Conservation (phyloP, 208 protist species). For the Leishmania arabica region DNA sequence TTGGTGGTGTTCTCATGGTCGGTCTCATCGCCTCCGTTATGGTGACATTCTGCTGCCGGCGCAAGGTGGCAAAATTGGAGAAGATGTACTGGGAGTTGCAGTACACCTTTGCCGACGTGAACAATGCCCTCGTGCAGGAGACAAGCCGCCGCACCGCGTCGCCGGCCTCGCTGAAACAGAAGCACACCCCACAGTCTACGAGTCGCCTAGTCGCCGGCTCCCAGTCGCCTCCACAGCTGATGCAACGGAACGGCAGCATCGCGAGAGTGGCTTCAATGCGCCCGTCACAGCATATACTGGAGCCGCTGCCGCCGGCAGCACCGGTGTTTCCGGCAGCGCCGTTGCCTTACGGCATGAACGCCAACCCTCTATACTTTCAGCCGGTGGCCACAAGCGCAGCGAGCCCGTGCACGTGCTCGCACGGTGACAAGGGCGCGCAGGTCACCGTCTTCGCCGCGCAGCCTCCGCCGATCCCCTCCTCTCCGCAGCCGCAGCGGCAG, state of each 20-base stretch:
- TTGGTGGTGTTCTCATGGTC: slow-evolving; percentile 17
- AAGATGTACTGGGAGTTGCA: slow-evolving; percentile 29
- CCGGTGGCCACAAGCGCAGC: neutral
- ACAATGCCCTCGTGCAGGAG: slow-evolving; percentile 15
- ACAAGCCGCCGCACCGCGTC: slow-evolving; percentile 2
- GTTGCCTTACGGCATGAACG: neutral
- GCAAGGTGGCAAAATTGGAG: slow-evolving; percentile 16
- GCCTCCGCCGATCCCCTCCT: neutral
- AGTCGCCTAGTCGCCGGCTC: neutral
- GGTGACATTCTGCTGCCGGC: slow-evolving; percentile 22
- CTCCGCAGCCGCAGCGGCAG: neutral
- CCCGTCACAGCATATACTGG: neutral
- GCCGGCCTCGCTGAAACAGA: neutral
- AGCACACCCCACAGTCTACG: neutral
- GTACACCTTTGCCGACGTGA: slow-evolving; percentile 23
- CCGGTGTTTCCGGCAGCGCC: neutral
- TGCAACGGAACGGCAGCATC: slow-evolving; percentile 7
- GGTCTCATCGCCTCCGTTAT: slow-evolving; percentile 16
- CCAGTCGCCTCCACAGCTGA: neutral
- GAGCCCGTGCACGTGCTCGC: neutral
- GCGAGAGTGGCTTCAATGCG: neutral
- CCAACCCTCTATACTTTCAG: neutral
- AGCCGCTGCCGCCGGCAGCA: slow-evolving; percentile 6
- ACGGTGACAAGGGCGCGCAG: neutral
- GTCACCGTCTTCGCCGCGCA: neutral